phyloP scores from a whole-genome alignment of 2,329 filamentous ascomycete species.

The Dothidotthia symphoricarpi region DNA sequence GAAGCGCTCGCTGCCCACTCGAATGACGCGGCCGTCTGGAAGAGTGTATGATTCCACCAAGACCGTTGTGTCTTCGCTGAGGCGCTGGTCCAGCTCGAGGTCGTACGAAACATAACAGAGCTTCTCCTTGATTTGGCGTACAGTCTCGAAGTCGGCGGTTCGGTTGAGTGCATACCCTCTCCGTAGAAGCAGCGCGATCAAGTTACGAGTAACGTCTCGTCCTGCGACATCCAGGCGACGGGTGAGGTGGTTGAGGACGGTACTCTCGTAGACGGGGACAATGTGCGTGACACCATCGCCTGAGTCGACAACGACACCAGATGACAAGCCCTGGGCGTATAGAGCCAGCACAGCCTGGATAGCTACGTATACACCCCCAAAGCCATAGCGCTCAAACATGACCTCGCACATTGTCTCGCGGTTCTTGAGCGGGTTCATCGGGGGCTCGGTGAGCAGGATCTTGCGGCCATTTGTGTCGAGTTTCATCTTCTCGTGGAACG shows the following conservation, averaged over 20 bases:
- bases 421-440: slow-evolving; percentile 97
- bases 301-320: slow-evolving; percentile 97
- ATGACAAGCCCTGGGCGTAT: slow-evolving; percentile 82
- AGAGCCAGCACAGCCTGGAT: slow-evolving; percentile 95
- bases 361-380: slow-evolving; percentile 95
- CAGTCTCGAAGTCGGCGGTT: slow-evolving; percentile 97
- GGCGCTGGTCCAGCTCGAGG: slow-evolving; percentile 88
- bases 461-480: slow-evolving; percentile 88
- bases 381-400: slow-evolving; percentile 97
- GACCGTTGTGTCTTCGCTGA: slow-evolving; percentile 96
- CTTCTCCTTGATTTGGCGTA: slow-evolving; percentile 98
- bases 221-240: slow-evolving; percentile 91
- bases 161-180: slow-evolving; percentile 96
- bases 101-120: slow-evolving; percentile 99
- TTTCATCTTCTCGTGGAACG: slow-evolving; percentile 95
- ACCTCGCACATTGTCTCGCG: slow-evolving; percentile 97
- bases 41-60: slow-evolving; percentile 97
- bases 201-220: slow-evolving; percentile 95
- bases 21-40: slow-evolving; percentile 92
- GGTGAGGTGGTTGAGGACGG: slow-evolving; percentile 95
- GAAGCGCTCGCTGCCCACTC: slow-evolving; percentile 94
- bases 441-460: slow-evolving; percentile 94
- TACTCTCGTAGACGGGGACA: slow-evolving; percentile 96
- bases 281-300: slow-evolving; percentile 98
- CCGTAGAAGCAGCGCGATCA: slow-evolving; percentile 90